Evolutionary conservation across 768 basidiomycete genomes (phyloP), one percentile per base, ranked within the genome.

Genomic region (Amanita exitialis): DNA sequence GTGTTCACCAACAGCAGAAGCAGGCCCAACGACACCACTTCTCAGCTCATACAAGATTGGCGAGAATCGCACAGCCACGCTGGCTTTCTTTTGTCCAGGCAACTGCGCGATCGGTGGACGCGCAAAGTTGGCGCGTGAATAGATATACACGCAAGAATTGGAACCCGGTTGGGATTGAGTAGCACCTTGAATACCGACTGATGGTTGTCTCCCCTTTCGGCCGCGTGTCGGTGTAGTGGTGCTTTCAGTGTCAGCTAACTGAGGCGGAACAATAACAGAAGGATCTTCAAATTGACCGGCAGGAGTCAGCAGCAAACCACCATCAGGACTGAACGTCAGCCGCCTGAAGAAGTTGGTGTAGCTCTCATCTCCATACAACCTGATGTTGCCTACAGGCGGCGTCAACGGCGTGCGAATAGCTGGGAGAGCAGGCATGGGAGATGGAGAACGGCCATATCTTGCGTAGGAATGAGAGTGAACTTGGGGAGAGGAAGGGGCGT

Each of bases 201-300:
- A 46, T 8, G 65, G 64, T 18, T 43, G 50, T 51, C 78, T 70
- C 4, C 74, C 69, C 55, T 80, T 85, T 54, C 82, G 70, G 21
- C 84, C 83, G 52, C 83, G 71, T 27, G 70, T 57, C 4, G 80
- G 77, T 3, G 75, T 74, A 6, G 73, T 71, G n/a, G 73, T 71
- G n/a, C 60, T 64, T 36, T 66, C 69, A 20, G 68, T 68, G 27
- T 62, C 66, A 55, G 51, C 63, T 50, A 47, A 55, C 48, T 28
- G 58, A 38, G 44, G 56, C 42, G 49, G 56, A 6, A 73, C 62
- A 12, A 70, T 65, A 25, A 81, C 80, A 12, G 86, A 80, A 3
- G 90, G 87, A 64, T 98, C 95, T 62, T 98, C 94, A 59, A 96
- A 97, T 62, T 95, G 90, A 0, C 96, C 96, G 1, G 96, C 95